Base-by-base conservation (phyloP, 805 yeast species). In the Kockiozyma suomiensis region DNA sequence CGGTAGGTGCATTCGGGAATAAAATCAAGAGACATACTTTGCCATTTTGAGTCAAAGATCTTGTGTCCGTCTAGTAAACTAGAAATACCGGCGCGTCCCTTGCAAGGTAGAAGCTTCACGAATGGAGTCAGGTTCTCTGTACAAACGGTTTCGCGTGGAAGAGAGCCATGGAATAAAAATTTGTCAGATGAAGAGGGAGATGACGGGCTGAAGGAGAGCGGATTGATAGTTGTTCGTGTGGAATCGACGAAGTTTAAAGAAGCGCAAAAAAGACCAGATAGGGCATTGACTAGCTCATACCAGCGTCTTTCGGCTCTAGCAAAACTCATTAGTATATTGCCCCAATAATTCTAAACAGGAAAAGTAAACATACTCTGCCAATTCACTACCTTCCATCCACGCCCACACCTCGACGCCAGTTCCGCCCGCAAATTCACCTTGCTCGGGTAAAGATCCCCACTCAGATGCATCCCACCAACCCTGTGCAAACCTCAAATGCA, bases 51-150 rank as follows among this genome's bases (percentile, higher is more conserved):
- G 70, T 91, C 96, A 73, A 91, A 94, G 7, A 90, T 82, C 28
- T 52, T 53, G 54, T 68, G 71, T 19, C 99, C 98, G 68, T 91
- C 96, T 25, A 94, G 77, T 43, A 93, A 77, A 0, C 96, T 82
- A 0, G 96, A 82, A 41, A 94, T 77, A 1, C 99, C 99, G 0
- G 96, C 85, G 71, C 86, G 87, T 1, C 97, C 97, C 70, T 90
- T 86, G 10, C 97, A 88, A 2, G 99, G 98, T 30, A 94, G 79
- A 62, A 94, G 77, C 71, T 91, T 92, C 63, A 94, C 73, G 67
- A 93, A 90, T 0, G 99, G 98, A 0, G 99, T 93, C 70, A 94
- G 79, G 74, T 94, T 94, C 73, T 94, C 99, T 0, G 99, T 94
- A 74, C 99, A 94, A 17, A 94, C 85, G 0, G 97, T 97, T 71